Base-by-base conservation (phyloP, 805 yeast genomes). In the Spathaspora sp. region DNA sequence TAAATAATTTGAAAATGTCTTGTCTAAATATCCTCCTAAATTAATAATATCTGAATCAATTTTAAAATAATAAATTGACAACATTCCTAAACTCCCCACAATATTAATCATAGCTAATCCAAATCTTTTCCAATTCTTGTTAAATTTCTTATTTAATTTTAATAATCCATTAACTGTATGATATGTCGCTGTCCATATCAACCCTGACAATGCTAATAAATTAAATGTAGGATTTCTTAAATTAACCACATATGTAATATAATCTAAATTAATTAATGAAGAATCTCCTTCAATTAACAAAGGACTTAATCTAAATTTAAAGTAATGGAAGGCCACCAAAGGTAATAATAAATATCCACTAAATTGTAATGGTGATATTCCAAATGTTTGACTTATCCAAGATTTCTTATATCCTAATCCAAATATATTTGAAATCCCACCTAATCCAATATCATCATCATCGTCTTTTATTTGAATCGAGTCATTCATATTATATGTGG, bases 231-330 rank as follows among this genome's bases (percentile, higher is more conserved):
- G 55, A 12, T 40, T 35, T 35, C 44, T 38, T 5, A 49, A 17
- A 48, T 54, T 55, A 44, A 61, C 53, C 28, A 71, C 59, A 54
- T 77, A 75, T 0, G 82, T 57, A 9, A 86, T 69, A 58, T 73
- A 86, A 8, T 78, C 77, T 44, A 87, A 65, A 44, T 70, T 76
- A 18, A 87, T 65, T 50, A 78, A 67, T 1, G 85, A 75, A 2
- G 86, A 79, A 63, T 86, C 93, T 0, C 89, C 91, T 52, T 85
- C 87, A 1, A 82, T 69, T 2, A 59, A 16, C n/a, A 72, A 26
- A 0, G 93, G 91, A 0, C 70, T 68, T 3, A 75, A 47, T 49
- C 89, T 70, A 55, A 77, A 72, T 44, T 77, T 74, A 11, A 66
- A 52, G 16, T 70, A 69, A 60, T 87, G 94, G 42, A 66, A 74